Evolutionary conservation across 2,329 filamentous ascomycete genomes (phyloP), one percentile per base, ranked within the genome.

Genomic region (Cordyceps tenuipes): DNA sequence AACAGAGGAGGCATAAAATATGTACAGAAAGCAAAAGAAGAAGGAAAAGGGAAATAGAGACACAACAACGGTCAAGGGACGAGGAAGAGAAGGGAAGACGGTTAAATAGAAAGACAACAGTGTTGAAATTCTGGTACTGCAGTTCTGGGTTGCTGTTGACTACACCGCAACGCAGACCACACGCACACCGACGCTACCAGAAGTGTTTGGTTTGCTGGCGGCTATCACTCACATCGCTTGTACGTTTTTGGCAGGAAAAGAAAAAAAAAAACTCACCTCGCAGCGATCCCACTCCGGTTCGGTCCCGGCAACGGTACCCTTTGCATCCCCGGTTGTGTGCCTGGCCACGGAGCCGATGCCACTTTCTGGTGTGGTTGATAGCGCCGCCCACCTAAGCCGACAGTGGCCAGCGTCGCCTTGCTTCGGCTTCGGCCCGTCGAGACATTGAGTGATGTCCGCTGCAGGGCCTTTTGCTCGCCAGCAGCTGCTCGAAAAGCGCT

Each of bases 341-440:
- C 57, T 9, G 43, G 21, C 15, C n/a, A 13, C n/a, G 15, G 23
- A 31, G 19, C 10, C 26, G 44, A 47, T 17, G 43, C 12, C 21
- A 19, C 29, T 21, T 39, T 9, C 21, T 34, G 3, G 36, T 17
- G 34, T 23, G 29, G 39, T 17, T 23, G 41, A 29, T 12, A 41
- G 7, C 10, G 53, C 53, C 10, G 53, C 53, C 31, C 13, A 5
- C 26, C 15, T 21, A 19, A 39, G 46, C 34, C 48, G 19, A 46
- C 17, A 13, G 46, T 57, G 56, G 56, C 44, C 56, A 59, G 56
- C 48, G 39, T 59, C 56, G 56, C 56, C 56, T 59, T 59, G 56
- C 56, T 52, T 59, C 56, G 56, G 55, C 47, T 29, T 51, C 47
- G n/a, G 53, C n/a, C 43, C 10, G 34, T n/a, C 5, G 39, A 8